Base-by-base conservation (phyloP, 2,329 filamentous ascomycete genomes). In the Thelonectria rubi region DNA sequence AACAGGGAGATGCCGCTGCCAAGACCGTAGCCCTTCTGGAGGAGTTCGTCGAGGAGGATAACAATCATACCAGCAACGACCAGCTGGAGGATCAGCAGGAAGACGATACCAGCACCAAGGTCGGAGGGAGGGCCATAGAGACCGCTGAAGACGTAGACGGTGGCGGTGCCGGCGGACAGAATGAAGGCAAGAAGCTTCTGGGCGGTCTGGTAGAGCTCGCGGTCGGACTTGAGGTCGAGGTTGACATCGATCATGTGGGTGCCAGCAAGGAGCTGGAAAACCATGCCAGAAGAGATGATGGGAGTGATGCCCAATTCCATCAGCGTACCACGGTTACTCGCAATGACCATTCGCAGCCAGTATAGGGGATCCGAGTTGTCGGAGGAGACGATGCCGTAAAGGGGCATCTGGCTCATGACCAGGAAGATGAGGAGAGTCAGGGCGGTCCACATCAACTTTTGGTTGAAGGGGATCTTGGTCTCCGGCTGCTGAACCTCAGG, bases 221-320 rank as follows among this genome's bases (percentile, higher is more conserved):
- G 95, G 82, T 99, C 95, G 80, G 94, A 95, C 88, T 99, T 99
- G 81, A 98, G 90, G 86, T 99, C 95, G 75, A 99, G 92, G 88
- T 99, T 98, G 86, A 99, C 94, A 79, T 99, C 95, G 82, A 99
- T 98, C 84, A 98, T 91, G 87, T 99, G 95, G 80, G 95, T 99
- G 77, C 95, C 95, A 76, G 95, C 95, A 70, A 99, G 92, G 76
- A 99, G 94, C 90, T 99, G 95, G 89, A 99, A 99, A 76, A 99
- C 93, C 95, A 99, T 99, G 82, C 95, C 95, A 39, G 95, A 98
- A 63, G 95, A 97, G 82, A 99, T 98, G 81, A 99, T 99, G 74
- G 96, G 96, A 21, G 95, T 97, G 74, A 98, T 95, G 84, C 94
- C 93, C 83, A 97, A 78, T 78, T 97, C 94, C 94, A 97, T 97